Base-by-base conservation (phyloP, 169 alveolate species). In the Prorocentrum cordatum region DNA sequence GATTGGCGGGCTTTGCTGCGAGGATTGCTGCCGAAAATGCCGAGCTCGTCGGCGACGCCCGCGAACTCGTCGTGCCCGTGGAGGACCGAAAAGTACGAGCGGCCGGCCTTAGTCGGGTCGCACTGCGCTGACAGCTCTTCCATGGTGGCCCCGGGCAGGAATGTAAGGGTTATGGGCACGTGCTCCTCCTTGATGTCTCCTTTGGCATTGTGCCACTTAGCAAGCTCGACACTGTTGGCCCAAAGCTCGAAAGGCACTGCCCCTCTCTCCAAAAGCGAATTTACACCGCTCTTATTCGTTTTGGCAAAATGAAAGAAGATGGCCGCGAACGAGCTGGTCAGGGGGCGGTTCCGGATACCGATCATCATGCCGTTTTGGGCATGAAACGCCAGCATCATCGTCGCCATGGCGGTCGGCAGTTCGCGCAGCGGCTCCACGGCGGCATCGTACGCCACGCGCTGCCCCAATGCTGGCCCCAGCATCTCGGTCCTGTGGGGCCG, bases 61-160 rank as follows among this genome's bases (percentile, higher is more conserved):
- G 73, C 73, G 14, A 64, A 32, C 50, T 64, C 73, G 50, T 64
- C 73, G 50, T 64, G 73, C 20, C 73, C 73, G 31, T 64, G 50
- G 9, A 58, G 67, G 6, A 58, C 5, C 50, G 50, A 24, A 10
- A 2, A 7, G 50, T 1, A 64, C 12, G 7, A 4, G 2, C 72
- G 39, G 26, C 27, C 72, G 31, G 26, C 24, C 16, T 7, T 14
- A 14, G 7, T 50, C 1, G 73, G 50, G 73, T 29, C 71, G 24
- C 71, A 61, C 71, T 61, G 26, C 10, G 73, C 73, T 18, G 33
- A 64, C 29, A 64, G 73, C 18, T 64, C 73, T 31, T 64, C 73
- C 73, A 29, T 45, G 9, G 31, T 33, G 3, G 73, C 29, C 1
- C 73, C 50, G 3, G 73, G 73, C 7, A 64, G 31, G 50, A 22